Evolutionary conservation across 148 eudicot genomes (phyloP).

Genomic region (Camellia granthamiana): DNA sequence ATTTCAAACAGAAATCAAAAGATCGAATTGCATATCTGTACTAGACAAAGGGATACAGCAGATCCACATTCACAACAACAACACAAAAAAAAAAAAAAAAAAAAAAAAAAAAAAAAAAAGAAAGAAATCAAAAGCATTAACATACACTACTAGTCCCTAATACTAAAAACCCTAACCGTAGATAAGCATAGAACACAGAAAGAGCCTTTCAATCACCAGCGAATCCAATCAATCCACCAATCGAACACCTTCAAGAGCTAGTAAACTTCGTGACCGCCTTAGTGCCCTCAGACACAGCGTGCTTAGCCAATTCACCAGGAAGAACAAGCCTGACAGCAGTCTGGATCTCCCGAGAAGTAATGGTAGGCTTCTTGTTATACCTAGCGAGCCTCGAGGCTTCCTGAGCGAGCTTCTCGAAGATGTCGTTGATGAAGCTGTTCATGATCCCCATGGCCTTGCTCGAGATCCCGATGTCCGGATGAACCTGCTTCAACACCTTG

Average conservation of each 20-base stretch:
- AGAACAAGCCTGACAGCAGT: conserved; percentile 49
- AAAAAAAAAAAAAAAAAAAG: too few relatives aligned
- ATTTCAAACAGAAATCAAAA: too few relatives aligned
- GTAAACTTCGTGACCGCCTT: conserved; percentile 57
- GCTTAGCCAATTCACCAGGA: conserved; percentile 53
- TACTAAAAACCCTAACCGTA: too few relatives aligned
- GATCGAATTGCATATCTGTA: too few relatives aligned
- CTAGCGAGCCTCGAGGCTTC: conserved; percentile 43
- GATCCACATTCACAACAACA: too few relatives aligned
- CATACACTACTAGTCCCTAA: too few relatives aligned
- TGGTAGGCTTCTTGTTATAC: conserved; percentile 55
- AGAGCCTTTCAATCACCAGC: too few relatives aligned
- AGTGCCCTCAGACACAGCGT: conserved; percentile 52
- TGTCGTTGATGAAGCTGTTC: conserved; percentile 62
- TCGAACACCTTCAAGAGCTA: conserved; percentile 19
- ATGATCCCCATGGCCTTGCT: conserved; percentile 66
- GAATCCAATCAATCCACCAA: too few relatives aligned
- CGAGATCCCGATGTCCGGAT: conserved; percentile 60
- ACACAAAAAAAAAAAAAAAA: too few relatives aligned
- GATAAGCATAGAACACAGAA: too few relatives aligned
- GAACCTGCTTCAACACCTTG: conserved; percentile 60
- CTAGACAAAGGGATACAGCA: too few relatives aligned
- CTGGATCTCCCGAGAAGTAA: conserved; percentile 50
- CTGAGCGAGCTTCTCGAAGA: conserved; percentile 59
- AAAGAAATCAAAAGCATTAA: too few relatives aligned